Base-by-base conservation (phyloP, 2,329 filamentous ascomycete species). In the Tolypocladium amazonense region DNA sequence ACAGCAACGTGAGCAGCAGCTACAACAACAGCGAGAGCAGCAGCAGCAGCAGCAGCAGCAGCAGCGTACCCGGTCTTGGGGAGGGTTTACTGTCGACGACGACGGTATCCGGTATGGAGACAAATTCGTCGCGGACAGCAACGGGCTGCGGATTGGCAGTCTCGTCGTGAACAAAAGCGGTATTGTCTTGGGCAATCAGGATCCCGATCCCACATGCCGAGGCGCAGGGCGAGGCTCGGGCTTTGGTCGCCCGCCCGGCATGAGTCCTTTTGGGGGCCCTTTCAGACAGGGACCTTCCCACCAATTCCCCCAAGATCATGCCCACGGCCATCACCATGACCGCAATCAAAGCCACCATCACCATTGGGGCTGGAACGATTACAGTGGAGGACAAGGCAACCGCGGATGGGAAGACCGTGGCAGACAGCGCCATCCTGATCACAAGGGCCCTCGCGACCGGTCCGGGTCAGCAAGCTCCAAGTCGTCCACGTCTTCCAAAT, bases 101-200 rank as follows among this genome's bases (percentile, higher is more conserved):
- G 74, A 79, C 38, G 70, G 75, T 20, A 69, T 81, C 33, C 72
- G 73, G 4, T 74, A 76, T 60, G 79, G 76, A 6, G 71, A 75
- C 43, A 70, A 63, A 2, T 72, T 81, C 57, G 73, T 77, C 50
- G 77, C 75, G 4, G 76, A 80, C 63, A 67, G 70, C 58, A 74
- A 75, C 59, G 76, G 80, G 14, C 64, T 83, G 59, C 73, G 77
- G 25, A 75, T 82, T 60, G 77, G 78, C 30, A 73, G 71, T 9
- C 61, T 81, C 27, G 69, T 77, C 1, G 73, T 77, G 41, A 75
- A 79, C 62, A 69, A 69, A 20, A 70, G 70, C 35, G 77, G 76
- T 5, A 72, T 79, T 41, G 69, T 71, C 11, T 62, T 63, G 38
- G 59, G 56, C 27, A 60, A 33, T 8, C 39, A 7, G n/a, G 27